Conservation (phyloP, 768 basidiomycete genomes). For the Agaricus sinodeliciosus region DNA sequence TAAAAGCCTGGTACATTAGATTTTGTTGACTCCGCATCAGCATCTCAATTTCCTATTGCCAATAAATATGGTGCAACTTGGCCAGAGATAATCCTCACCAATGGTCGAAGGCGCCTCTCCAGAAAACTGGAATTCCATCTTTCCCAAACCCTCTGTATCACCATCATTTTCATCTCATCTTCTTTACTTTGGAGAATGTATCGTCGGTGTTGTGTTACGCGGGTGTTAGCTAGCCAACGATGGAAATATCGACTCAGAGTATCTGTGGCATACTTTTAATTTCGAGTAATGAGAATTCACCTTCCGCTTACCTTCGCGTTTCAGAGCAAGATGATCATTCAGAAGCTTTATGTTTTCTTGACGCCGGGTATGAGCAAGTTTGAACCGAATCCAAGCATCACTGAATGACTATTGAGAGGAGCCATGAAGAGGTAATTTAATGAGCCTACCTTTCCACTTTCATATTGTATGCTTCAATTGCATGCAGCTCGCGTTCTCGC, state of each 20-base stretch:
- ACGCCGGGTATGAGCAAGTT: neutral
- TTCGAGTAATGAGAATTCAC: neutral
- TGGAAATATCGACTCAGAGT: conserved; percentile 59
- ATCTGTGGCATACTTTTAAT: conserved; percentile 41
- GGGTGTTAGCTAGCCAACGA: conserved; percentile 60
- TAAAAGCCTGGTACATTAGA: conserved; percentile 60
- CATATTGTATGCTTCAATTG: conserved; percentile 36
- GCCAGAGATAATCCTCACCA: conserved; percentile 31
- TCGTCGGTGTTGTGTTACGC: conserved; percentile 56
- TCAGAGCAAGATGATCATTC: conserved; percentile 78
- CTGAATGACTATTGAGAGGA: neutral
- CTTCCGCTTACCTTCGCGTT: conserved; percentile 58
- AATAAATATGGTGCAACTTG: neutral
- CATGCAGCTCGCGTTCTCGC: conserved; percentile 68
- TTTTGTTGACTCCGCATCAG: conserved; percentile 52
- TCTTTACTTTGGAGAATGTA: conserved; percentile 53
- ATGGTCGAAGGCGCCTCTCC: conserved; percentile 56
- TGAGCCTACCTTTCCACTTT: conserved; percentile 25
- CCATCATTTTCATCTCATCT: conserved; percentile 48
- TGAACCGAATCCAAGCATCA: conserved; percentile 7
- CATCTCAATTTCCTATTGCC: conserved; percentile 50
- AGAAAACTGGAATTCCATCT: conserved; percentile 72
- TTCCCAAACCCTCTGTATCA: conserved; percentile 61
- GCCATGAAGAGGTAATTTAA: conserved; percentile 28
- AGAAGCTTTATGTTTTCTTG: conserved; percentile 34